Evolutionary conservation across 2,329 filamentous ascomycete species (phyloP).

Genomic region (Hypocreales sp.): DNA sequence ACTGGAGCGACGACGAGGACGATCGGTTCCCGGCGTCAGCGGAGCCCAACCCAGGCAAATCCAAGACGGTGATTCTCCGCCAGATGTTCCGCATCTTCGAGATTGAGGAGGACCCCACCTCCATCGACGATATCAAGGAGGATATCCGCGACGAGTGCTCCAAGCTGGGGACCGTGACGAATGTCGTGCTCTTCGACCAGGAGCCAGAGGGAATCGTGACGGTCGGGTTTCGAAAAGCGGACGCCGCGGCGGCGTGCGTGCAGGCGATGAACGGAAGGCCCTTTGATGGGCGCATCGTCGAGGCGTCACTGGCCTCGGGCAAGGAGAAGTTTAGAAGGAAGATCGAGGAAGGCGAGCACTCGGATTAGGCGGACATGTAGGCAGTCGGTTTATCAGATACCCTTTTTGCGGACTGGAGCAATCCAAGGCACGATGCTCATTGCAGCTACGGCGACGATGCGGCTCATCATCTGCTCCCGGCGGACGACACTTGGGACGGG

Average conservation of each 20-base stretch:
- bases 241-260: conserved; percentile 59
- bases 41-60: too few species aligned
- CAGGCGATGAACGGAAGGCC: conserved; percentile 63
- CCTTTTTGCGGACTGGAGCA: too few species aligned
- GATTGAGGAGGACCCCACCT: conserved; percentile 69
- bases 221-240: conserved; percentile 61
- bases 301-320: conserved; percentile 56
- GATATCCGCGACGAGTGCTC: conserved; percentile 83
- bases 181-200: conserved; percentile 77
- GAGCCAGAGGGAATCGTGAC: conserved; percentile 75
- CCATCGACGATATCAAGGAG: conserved; percentile 81
- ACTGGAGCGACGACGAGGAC: conserved; percentile 72
- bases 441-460: too few species aligned
- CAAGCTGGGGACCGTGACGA: conserved; percentile 77
- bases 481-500: too few species aligned
- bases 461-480: too few species aligned
- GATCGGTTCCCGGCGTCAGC: conserved; percentile 36
- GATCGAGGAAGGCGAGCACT: conserved; percentile 24
- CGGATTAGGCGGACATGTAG: conserved; percentile 12
- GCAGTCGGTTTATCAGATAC: too few species aligned
- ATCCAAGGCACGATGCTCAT: too few species aligned
- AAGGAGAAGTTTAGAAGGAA: conserved; percentile 59
- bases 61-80: conserved; percentile 71
- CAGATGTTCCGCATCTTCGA: conserved; percentile 87
- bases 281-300: conserved; percentile 58